A percentile compares a stretch with the other conserved stretches of the same genome.
These are phyloP conservation scores for Fusarium albidum DNA, from an alignment of 2,329 filamentous ascomycete species.

Conservation along the genomic window DNA sequence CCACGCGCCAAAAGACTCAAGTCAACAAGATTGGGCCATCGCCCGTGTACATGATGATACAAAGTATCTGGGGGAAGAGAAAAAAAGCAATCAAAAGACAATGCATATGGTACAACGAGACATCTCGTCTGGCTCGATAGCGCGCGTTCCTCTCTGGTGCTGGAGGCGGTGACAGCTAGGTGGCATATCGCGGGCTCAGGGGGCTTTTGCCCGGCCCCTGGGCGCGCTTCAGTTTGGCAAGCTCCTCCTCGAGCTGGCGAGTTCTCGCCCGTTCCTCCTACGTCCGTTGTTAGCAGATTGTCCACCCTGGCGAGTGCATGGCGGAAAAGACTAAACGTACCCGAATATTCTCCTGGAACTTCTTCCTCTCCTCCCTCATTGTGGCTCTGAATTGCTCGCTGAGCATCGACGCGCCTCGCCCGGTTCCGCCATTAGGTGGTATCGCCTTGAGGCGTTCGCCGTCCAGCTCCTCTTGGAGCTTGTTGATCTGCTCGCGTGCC, in stretches of 20 bases:
- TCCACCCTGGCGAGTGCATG: neutral
- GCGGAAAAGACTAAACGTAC: conserved; percentile 46
- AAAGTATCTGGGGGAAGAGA: conserved; percentile 16
- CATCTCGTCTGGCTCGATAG: neutral
- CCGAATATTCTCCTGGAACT: conserved; percentile 63
- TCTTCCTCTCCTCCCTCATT: conserved; percentile 65
- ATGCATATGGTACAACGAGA: conserved; percentile 27
- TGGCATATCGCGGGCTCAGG: conserved; percentile 51
- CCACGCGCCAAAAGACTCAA: conserved; percentile 9
- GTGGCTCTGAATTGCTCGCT: conserved; percentile 65
- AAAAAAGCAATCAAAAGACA: conserved; percentile 1
- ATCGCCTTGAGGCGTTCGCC: conserved; percentile 56
- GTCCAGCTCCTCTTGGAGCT: conserved; percentile 62
- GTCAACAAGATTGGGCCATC: conserved; percentile 7
- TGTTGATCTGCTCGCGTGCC: conserved; percentile 47
- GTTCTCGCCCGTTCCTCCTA: conserved; percentile 60
- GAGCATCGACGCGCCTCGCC: conserved; percentile 58
- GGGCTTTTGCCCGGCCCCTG: conserved; percentile 54
- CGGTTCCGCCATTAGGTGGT: conserved; percentile 43
- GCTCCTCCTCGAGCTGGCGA: conserved; percentile 60
- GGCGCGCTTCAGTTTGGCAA: conserved; percentile 53
- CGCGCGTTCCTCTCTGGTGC: neutral
- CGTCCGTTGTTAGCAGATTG: conserved; percentile 40
- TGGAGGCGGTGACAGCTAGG: neutral
- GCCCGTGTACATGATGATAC: conserved; percentile 14